Conservation (phyloP, 495 filamentous ascomycete species). For the Penicillium nucicola region DNA sequence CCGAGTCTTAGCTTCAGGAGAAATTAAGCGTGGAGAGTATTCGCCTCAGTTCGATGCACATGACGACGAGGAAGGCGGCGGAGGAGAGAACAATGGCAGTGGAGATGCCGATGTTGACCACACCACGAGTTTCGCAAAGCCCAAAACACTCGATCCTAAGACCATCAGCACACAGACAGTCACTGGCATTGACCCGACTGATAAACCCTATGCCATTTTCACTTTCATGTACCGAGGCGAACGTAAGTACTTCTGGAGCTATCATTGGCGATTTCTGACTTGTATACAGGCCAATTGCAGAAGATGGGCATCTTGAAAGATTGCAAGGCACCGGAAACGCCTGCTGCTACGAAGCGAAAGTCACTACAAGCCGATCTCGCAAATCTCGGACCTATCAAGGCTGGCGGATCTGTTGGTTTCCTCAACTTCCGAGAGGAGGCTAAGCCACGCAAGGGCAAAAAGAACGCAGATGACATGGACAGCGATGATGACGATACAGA, state of each 20-base stretch:
- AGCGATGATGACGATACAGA: slow-evolving; percentile 64
- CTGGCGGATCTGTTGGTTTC: slow-evolving; percentile 83
- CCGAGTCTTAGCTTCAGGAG: slow-evolving; percentile 89
- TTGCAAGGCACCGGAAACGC: slow-evolving; percentile 55
- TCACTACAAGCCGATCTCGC: slow-evolving; percentile 78
- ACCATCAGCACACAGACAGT: slow-evolving; percentile 97
- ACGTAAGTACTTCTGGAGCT: slow-evolving; percentile 55
- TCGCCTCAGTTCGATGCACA: slow-evolving; percentile 97
- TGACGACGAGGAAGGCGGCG: slow-evolving; percentile 75
- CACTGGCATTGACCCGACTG: slow-evolving; percentile 93
- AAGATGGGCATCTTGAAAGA: slow-evolving; percentile 85
- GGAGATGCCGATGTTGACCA: slow-evolving; percentile 80
- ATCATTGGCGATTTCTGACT: slow-evolving; percentile 16
- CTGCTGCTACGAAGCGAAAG: slow-evolving; percentile 62
- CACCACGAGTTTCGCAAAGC: slow-evolving; percentile 97
- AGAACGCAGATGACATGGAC: slow-evolving; percentile 52
- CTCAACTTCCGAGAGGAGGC: slow-evolving; percentile 80
- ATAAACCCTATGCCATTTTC: slow-evolving; percentile 94
- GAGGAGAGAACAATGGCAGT: slow-evolving; percentile 38
- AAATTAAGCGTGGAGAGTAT: slow-evolving; percentile 96
- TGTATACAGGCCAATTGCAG: slow-evolving; percentile 71
- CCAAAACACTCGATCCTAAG: slow-evolving; percentile 94
- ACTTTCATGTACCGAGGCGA: slow-evolving; percentile 98
- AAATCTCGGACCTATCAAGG: slow-evolving; percentile 77
- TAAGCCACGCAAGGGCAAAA: slow-evolving; percentile 47